Evolutionary conservation across 306 rosid species (phyloP).

Genomic region (Trifolium fragiferum): DNA sequence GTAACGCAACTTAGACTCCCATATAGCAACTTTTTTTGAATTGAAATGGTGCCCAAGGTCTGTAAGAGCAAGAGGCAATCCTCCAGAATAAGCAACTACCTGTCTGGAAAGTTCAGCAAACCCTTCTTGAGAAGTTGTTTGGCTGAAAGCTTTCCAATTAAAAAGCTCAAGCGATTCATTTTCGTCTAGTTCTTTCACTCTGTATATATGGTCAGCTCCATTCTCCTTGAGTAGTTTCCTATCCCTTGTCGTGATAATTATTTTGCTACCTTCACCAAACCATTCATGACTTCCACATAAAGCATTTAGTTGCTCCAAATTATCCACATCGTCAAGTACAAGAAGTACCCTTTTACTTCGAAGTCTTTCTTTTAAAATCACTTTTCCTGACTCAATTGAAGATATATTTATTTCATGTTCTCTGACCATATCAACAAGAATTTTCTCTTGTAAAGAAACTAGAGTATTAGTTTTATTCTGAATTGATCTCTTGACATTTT

Average conservation of each 20-base stretch:
- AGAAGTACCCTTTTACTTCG: constrained; percentile 11
- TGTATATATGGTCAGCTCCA: not conserved
- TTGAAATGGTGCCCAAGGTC: no score
- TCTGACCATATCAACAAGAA: not conserved
- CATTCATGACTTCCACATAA: constrained; percentile 26
- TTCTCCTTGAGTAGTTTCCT: not conserved
- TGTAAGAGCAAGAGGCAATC: constrained; percentile 37
- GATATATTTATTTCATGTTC: not conserved
- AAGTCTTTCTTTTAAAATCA: not conserved
- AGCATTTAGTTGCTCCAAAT: constrained; percentile 10
- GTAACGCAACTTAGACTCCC: not conserved
- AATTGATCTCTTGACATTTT: no score
- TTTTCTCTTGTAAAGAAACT: not conserved
- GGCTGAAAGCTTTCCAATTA: constrained; percentile 12
- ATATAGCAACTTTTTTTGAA: no score
- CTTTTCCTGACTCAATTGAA: not conserved
- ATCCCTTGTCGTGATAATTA: constrained; percentile 36
- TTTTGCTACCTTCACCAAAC: constrained; percentile 31
- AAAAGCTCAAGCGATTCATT: constrained; percentile 15
- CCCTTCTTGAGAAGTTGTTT: not conserved
- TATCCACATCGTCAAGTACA: constrained; percentile 33
- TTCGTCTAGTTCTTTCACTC: not conserved
- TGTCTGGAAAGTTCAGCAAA: not conserved
- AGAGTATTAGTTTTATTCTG: no score
- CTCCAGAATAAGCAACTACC: not conserved